A percentile compares a stretch with the other conserved stretches of the same genome.
Conservation (phyloP, 2,329 filamentous ascomycete genomes). For the Cladosporium colombiae region DNA sequence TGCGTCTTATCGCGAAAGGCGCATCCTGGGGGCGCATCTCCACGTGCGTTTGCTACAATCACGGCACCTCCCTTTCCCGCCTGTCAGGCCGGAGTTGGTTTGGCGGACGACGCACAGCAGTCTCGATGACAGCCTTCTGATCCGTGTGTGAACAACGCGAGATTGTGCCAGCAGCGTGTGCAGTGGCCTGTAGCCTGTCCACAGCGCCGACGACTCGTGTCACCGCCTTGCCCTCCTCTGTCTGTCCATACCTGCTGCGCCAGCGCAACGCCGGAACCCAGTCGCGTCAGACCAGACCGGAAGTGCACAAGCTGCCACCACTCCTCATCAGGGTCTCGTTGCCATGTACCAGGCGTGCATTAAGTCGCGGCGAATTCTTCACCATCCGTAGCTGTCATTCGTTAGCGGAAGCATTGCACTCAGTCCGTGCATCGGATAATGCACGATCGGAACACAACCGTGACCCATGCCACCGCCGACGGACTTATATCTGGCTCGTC, state of each 20-base stretch:
- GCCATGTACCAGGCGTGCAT: constrained; percentile 3
- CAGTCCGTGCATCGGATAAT: neutral
- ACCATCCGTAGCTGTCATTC: constrained; percentile 3
- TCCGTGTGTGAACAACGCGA: neutral
- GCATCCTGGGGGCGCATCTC: constrained; percentile 16
- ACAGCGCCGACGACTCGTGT: neutral
- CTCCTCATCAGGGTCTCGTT: neutral
- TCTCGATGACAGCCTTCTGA: neutral
- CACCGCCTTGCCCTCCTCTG: neutral
- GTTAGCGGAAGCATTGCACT: neutral
- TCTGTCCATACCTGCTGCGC: neutral
- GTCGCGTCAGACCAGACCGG: neutral
- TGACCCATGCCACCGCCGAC: neutral
- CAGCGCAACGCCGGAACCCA: neutral
- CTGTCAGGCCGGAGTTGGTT: constrained; percentile 13
- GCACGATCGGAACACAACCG: neutral
- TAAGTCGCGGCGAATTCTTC: constrained; percentile 11
- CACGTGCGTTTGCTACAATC: constrained; percentile 14
- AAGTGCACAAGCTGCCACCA: neutral
- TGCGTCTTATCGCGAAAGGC: neutral
- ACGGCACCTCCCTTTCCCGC: constrained; percentile 13
- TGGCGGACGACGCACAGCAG: neutral
- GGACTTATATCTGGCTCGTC: constrained; percentile 9
- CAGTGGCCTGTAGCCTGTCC: neutral
- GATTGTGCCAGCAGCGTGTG: neutral